These are phyloP conservation scores for Gossypium herbaceum DNA, from an alignment of 345 rosid genomes.

Conservation along the genomic window DNA sequence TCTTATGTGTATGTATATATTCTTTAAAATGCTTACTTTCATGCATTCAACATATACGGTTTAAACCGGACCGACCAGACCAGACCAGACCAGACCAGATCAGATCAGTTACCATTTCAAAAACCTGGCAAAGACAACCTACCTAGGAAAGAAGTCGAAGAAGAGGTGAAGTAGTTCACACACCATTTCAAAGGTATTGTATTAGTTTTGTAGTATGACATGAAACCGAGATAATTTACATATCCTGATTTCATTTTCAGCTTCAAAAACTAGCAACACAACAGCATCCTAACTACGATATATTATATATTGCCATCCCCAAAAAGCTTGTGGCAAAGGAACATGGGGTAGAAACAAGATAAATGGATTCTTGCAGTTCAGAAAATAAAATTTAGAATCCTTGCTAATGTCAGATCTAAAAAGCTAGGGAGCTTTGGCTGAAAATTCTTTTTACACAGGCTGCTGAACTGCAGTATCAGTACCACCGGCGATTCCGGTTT, in stretches of 20 bases:
- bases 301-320: slow-evolving; percentile 27
- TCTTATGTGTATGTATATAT: too few species aligned
- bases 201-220: background rate
- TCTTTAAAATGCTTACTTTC: too few species aligned
- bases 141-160: background rate
- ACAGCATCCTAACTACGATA: slow-evolving; percentile 1
- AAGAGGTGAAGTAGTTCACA: background rate
- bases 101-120: too few species aligned
- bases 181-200: background rate
- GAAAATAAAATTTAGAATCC: slow-evolving; percentile 14
- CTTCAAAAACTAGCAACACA: background rate
- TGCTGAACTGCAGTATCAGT: slow-evolving; percentile 29
- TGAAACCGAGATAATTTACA: slow-evolving; percentile 26
- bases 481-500: slow-evolving; percentile 22
- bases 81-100: too few species aligned
- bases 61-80: too few species aligned
- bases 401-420: slow-evolving; percentile 20
- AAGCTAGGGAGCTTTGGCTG: slow-evolving; percentile 14
- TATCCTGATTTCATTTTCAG: slow-evolving; percentile 22
- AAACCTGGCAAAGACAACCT: background rate
- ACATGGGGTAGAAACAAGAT: background rate
- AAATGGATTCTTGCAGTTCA: slow-evolving; percentile 18
- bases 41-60: background rate
- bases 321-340: slow-evolving; percentile 35
- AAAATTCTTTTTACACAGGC: slow-evolving; percentile 31